These are phyloP conservation scores for Colletotrichum lini DNA, from an alignment of 2,329 filamentous ascomycete species.

Conservation along the genomic window DNA sequence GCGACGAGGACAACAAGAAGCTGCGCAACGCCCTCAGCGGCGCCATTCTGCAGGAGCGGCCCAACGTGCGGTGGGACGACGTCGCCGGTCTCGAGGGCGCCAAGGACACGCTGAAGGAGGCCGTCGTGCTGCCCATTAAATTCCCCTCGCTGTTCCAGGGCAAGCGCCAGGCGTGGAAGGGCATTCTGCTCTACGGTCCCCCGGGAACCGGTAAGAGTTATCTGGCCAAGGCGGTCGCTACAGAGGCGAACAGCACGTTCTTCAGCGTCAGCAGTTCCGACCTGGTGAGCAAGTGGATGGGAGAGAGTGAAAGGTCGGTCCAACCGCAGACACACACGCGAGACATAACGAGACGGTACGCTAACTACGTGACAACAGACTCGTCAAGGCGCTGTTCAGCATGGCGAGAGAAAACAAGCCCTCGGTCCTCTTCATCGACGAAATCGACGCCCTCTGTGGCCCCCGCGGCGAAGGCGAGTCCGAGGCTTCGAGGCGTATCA, in stretches of 20 bases:
- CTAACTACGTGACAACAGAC: constrained; percentile 61
- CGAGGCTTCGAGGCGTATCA: constrained; percentile 96
- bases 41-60: constrained; percentile 94
- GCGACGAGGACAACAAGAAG: constrained; percentile 96
- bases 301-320: constrained; percentile 92
- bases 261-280: constrained; percentile 99
- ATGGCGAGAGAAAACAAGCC: constrained; percentile 99
- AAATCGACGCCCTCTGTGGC: constrained; percentile 96
- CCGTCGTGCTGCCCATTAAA: constrained; percentile 97
- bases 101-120: constrained; percentile 98
- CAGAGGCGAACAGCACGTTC: constrained; percentile 98
- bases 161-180: constrained; percentile 98
- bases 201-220: constrained; percentile 99
- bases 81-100: constrained; percentile 94
- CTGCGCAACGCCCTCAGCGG: constrained; percentile 90
- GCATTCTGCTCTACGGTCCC: constrained; percentile 94
- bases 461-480: constrained; percentile 95
- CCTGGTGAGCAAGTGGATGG: constrained; percentile 99
- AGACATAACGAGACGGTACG: neutral
- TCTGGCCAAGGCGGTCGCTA: constrained; percentile 96
- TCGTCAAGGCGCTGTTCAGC: constrained; percentile 96
- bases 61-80: constrained; percentile 98
- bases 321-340: too few relatives aligned
- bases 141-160: constrained; percentile 97
- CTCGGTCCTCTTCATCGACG: constrained; percentile 98